Base-by-base conservation (phyloP, 225 moss, liverwort and hornwort genomes). In the Takakia lepidozioides region DNA sequence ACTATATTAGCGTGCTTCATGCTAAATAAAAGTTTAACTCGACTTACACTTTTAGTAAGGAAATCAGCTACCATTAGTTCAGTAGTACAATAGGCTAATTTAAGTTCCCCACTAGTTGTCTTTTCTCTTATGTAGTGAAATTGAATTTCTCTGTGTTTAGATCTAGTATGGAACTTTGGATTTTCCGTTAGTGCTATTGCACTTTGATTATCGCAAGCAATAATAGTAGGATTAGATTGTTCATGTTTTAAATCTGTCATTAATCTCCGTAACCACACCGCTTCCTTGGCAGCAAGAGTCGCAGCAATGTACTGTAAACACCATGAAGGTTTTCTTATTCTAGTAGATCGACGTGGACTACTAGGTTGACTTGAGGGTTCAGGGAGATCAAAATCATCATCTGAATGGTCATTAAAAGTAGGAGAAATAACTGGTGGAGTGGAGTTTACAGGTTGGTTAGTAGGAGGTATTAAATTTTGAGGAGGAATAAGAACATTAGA, bases 161-260 rank as follows among this genome's bases (percentile, higher is more conserved):
- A n/a, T n/a, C n/a, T n/a, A n/a, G n/a, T n/a, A n/a, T n/a, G n/a
- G n/a, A n/a, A n/a, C n/a, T n/a, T 28, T 1, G 39, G 37, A n/a
- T 54, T 54, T 39, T 19, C 15, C 1, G 13, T 29, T 4, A 54
- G 14, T 5, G 20, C 23, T 1, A 54, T 39, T 1, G 20, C 40
- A 5, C 40, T 29, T 42, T 54, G 54, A 14, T 54, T 54, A 25
- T 54, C 54, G 13, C 54, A 39, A 5, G 3, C 8, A 13, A 42
- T 16, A 2, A 18, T 24, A 25, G 1, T 54, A 21, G 39, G 0
- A 19, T 5, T 5, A 3, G 9, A 2, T 0, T 22, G 15, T 20
- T 5, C 1, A 18, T 54, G 21, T 10, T 25, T 18, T n/a, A 54
- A 2, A 14, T 54, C 39, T 2, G 22, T n/a, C 20, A 54, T 4